Evolutionary conservation across 2,329 filamentous ascomycete species (phyloP).

Genomic region (Penicillium sp.): DNA sequence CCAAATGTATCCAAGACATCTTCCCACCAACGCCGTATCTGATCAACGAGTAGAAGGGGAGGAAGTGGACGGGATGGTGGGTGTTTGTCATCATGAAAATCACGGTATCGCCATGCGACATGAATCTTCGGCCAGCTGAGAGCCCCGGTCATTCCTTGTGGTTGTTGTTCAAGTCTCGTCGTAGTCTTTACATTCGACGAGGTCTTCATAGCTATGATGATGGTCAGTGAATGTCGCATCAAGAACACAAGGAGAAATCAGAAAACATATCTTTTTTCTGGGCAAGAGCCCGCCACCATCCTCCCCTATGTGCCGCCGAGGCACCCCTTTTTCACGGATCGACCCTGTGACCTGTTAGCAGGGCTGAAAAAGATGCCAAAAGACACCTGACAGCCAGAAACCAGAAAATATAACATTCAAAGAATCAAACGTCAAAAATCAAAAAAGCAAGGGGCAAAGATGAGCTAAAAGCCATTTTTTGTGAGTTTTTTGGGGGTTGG

Average conservation of each 20-base stretch:
- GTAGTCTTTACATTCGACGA: no score
- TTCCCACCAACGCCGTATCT: no score
- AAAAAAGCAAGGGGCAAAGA: background rate
- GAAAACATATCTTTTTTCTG: background rate
- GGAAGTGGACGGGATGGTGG: no score
- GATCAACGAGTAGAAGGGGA: no score
- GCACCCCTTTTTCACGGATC: background rate
- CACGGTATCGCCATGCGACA: no score
- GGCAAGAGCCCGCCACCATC: slow-evolving; percentile 1
- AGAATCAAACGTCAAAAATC: background rate
- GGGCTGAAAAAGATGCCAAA: background rate
- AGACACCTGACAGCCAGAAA: background rate
- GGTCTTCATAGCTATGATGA: background rate
- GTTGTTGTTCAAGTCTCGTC: no score
- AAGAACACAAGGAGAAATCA: background rate
- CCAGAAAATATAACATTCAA: background rate
- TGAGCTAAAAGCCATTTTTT: background rate
- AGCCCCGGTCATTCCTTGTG: background rate
- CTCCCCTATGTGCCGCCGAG: background rate
- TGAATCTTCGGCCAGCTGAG: no score
- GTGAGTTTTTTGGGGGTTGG: background rate
- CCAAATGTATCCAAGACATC: no score
- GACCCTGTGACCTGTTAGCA: no score
- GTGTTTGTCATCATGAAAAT: no score
- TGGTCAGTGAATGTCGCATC: background rate